phyloP scores from a whole-genome alignment of 768 basidiomycete genomes.

The Terana coerulea region DNA sequence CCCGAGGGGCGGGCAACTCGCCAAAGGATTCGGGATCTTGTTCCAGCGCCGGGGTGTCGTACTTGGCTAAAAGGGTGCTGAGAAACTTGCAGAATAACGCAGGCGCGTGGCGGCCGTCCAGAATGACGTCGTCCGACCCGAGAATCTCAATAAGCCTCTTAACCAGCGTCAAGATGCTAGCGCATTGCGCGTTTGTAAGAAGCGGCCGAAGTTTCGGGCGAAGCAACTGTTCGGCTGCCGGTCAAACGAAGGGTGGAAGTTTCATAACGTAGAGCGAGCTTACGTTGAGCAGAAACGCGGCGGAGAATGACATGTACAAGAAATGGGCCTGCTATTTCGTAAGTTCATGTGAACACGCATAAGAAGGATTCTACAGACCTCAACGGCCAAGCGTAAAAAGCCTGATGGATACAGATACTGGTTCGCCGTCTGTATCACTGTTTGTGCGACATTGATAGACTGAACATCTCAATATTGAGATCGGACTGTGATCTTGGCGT shows the following conservation, averaged over 20 bases:
- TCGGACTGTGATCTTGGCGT: no score
- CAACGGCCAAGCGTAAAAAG: slow-evolving; percentile 13
- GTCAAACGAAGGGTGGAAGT: neutral
- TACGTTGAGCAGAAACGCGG: slow-evolving; percentile 10
- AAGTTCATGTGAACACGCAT: no score
- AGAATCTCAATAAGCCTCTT: slow-evolving; percentile 42
- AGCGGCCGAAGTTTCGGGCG: slow-evolving; percentile 21
- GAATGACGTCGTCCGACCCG: slow-evolving; percentile 44
- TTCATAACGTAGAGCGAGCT: neutral
- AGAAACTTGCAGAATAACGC: slow-evolving; percentile 57
- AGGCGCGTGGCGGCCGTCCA: slow-evolving; percentile 55
- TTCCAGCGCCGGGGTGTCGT: slow-evolving; percentile 20
- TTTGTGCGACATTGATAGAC: slow-evolving; percentile 12
- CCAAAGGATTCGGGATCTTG: slow-evolving; percentile 8
- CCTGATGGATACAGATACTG: slow-evolving; percentile 9
- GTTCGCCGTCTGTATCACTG: slow-evolving; percentile 4
- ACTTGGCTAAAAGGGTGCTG: slow-evolving; percentile 41
- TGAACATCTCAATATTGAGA: neutral
- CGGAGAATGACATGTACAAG: slow-evolving; percentile 11
- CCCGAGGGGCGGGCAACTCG: slow-evolving; percentile 21
- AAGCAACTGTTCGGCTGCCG: slow-evolving; percentile 32
- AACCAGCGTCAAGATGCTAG: slow-evolving; percentile 41
- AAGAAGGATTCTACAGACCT: neutral
- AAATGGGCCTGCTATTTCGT: slow-evolving; percentile 13
- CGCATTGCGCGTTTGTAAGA: slow-evolving; percentile 30